Evolutionary conservation across 2,329 filamentous ascomycete genomes (phyloP).

Genomic region (Penicillium sp.): DNA sequence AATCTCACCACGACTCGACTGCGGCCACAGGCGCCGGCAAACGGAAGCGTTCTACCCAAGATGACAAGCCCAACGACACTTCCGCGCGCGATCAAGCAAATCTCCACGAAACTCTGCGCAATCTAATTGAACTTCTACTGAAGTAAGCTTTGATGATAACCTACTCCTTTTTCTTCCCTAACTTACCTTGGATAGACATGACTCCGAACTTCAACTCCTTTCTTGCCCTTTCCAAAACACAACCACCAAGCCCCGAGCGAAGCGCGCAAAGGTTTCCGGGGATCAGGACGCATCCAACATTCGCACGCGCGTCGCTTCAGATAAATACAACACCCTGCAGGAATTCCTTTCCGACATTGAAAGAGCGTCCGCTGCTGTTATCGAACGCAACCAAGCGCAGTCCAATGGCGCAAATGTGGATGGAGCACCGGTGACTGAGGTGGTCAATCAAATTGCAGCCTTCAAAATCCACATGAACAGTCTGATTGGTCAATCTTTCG

Average conservation of each 20-base stretch:
- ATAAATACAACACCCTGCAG: slow-evolving; percentile 43
- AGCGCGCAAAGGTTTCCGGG: slow-evolving; percentile 45
- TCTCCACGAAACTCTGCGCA: slow-evolving; percentile 39
- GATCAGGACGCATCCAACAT: slow-evolving; percentile 40
- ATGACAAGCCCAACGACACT: slow-evolving; percentile 29
- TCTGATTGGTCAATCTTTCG: slow-evolving; percentile 65
- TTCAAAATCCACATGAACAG: slow-evolving; percentile 67
- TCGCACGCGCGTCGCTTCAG: slow-evolving; percentile 40
- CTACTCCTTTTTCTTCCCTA: not conserved
- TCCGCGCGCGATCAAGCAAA: slow-evolving; percentile 32
- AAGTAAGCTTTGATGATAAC: slow-evolving; percentile 27
- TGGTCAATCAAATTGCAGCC: slow-evolving; percentile 50
- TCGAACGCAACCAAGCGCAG: slow-evolving; percentile 39
- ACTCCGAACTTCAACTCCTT: slow-evolving; percentile 47
- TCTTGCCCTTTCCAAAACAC: slow-evolving; percentile 41
- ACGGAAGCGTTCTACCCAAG: slow-evolving; percentile 44
- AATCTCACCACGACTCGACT: slow-evolving; percentile 33
- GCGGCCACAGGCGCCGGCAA: slow-evolving; percentile 41
- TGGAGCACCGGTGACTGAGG: slow-evolving; percentile 34
- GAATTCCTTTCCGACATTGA: slow-evolving; percentile 48
- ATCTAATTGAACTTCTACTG: slow-evolving; percentile 35
- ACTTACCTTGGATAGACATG: slow-evolving; percentile 39
- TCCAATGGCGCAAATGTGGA: slow-evolving; percentile 29
- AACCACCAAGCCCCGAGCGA: slow-evolving; percentile 43
- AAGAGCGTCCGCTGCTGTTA: slow-evolving; percentile 38